Evolutionary conservation across 177 flowering plant species (phyloP).

Genomic region (Vitis hybrid): DNA sequence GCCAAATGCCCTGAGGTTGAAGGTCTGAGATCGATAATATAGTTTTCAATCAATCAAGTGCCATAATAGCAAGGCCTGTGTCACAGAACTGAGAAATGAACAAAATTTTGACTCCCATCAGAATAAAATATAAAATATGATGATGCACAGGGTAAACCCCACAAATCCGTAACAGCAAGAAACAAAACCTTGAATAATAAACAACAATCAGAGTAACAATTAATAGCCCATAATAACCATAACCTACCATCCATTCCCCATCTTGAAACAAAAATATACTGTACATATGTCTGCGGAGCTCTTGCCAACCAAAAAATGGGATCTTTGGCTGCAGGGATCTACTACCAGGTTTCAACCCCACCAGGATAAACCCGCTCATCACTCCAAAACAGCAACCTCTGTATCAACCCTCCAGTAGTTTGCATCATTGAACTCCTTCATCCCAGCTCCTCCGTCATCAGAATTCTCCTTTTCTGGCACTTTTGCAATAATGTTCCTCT

Average conservation of each 20-base stretch:
- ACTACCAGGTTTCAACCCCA: slow-evolving; percentile 6
- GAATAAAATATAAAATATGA: slow-evolving; percentile 8
- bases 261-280: slow-evolving; percentile 32
- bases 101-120: not conserved
- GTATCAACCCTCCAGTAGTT: slow-evolving; percentile 92
- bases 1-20: too few relatives aligned
- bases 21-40: too few relatives aligned
- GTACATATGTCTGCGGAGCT: slow-evolving; percentile 24
- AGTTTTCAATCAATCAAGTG: too few relatives aligned
- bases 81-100: too few relatives aligned
- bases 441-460: slow-evolving; percentile 50
- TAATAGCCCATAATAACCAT: slow-evolving; percentile 8
- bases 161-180: slow-evolving; percentile 15
- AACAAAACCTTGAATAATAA: slow-evolving; percentile 25
- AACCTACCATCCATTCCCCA: slow-evolving; percentile 27
- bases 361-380: slow-evolving; percentile 10
- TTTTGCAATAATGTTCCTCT: slow-evolving; percentile 44
- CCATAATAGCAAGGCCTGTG: too few relatives aligned
- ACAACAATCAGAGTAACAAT: slow-evolving; percentile 11
- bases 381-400: slow-evolving; percentile 64
- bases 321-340: slow-evolving; percentile 5
- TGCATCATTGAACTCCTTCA: slow-evolving; percentile 77
- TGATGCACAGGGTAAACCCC: slow-evolving; percentile 11
- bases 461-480: slow-evolving; percentile 45
- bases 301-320: slow-evolving; percentile 16